Evolutionary conservation across 2,329 filamentous ascomycete species (phyloP), one percentile per base, ranked within the genome.

Genomic region (Diaporthe sp.): DNA sequence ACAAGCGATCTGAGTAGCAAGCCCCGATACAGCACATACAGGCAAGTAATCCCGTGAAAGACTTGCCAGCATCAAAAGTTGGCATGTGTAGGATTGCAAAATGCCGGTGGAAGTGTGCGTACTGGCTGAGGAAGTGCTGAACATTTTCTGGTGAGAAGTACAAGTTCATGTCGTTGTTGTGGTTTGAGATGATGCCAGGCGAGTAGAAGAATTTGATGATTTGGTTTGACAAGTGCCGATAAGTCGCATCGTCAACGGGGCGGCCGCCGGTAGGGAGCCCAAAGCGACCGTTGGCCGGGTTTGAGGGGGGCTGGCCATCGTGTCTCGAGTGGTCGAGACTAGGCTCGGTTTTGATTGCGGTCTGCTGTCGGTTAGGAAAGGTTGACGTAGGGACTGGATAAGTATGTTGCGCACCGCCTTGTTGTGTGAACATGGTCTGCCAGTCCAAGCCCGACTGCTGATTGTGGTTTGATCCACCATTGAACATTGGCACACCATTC

Each of bases 11-110:
- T 71, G 93, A 94, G 83, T 95, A 95, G 75, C 94, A 93, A 55
- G 93, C 93, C 51, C 94, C 94, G 79, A 94, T 88, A 81, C 92
- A 94, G 80, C 93, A 91, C 87, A 95, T 93, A 77, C 89, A 88
- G 76, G 94, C 88, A 68, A 94, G 85, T 76, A 95, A 87, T 78
- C 92, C 92, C 76, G 92, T 91, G 81, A 93, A 92, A 63, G 91
- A 90, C 77, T 92, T 88, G 77, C 89, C 86, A 72, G 94, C 89
- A 80, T 91, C 89, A 84, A 95, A 94, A 12, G 93, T 94, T 49
- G 93, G 90, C 82, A 93, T 88, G 81, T 95, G 93, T 71, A 95
- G 88, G 78, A 94, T 88, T 28, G 93, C 91, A 85, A 94, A 94
- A 83, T 95, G 93, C 76, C 90, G 89, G 82, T 94, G 92, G 82